Evolutionary conservation across 169 alveolate genomes (phyloP), one percentile per base, ranked within the genome.

Genomic region (Plasmodium malariae): DNA sequence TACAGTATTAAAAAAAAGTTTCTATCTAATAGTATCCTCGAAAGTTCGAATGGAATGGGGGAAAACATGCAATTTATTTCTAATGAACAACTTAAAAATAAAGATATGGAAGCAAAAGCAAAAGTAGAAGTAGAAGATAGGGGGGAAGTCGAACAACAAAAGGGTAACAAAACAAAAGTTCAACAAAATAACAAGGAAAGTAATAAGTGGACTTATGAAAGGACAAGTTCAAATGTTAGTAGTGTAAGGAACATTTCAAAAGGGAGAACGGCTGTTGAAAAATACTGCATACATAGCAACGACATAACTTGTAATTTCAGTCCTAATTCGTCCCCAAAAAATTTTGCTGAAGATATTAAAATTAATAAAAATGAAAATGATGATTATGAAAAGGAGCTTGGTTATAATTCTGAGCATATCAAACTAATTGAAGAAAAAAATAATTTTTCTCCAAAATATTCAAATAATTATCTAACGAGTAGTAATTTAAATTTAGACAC

Each of bases 341-440:
- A 1, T 40, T 32, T 26, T 21, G 32, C 40, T 26, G 49, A 34
- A 11, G n/a, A 51, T 0, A 55, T 36, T n/a, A 40, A 17, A 51
- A 48, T 14, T 3, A 3, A 69, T 34, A 19, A 37, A 24, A 21
- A 55, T 68, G 63, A 71, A 12, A 74, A 71, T 9, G 86, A 68
- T 43, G 69, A 83, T 32, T 59, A 68, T 59, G 83, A 83, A 68
- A 60, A 60, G 1, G 43, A 21, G 28, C 69, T 54, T 43, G 85
- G 87, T 45, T 54, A 40, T 60, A 30, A 40, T 68, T 68, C 91
- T 24, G 63, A 68, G 26, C 51, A 19, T 62, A 69, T 73, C 17
- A 68, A 54, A 86, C 28, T 1, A 37, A 63, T 59, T 5, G 92
- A 86, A 69, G 78, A 86, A 49, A 86, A 55, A 86, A 86, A 21